Evolutionary conservation across 2,329 filamentous ascomycete genomes (phyloP).

Genomic region (Colletotrichum sp.): DNA sequence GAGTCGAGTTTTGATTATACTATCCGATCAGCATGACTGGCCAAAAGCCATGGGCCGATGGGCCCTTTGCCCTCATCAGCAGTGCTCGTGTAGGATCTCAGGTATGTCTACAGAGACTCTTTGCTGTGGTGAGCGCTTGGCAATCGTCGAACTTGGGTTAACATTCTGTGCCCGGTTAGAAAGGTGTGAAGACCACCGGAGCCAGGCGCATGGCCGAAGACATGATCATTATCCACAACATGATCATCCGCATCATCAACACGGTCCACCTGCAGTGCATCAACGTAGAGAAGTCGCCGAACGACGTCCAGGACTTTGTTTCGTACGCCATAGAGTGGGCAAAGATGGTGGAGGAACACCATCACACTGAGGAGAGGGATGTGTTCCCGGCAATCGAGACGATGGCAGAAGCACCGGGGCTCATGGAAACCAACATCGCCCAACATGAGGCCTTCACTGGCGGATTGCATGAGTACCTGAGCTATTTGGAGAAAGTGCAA

Average conservation of each 20-base stretch:
- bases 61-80: constrained; percentile 36
- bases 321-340: constrained; percentile 29
- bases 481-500: constrained; percentile 34
- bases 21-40: background rate
- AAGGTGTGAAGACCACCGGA: constrained; percentile 24
- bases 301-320: constrained; percentile 31
- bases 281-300: constrained; percentile 25
- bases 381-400: constrained; percentile 38
- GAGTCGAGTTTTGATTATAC: background rate
- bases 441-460: constrained; percentile 37
- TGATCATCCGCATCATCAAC: constrained; percentile 32
- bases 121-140: background rate
- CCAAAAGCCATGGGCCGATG: constrained; percentile 34
- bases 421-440: constrained; percentile 36
- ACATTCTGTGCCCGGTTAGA: background rate
- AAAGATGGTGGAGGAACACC: constrained; percentile 32
- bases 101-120: constrained; percentile 18
- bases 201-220: constrained; percentile 27
- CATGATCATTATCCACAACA: constrained; percentile 38
- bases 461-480: constrained; percentile 35
- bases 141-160: background rate
- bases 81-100: constrained; percentile 26
- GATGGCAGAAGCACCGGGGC: constrained; percentile 26
- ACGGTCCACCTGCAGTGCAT: constrained; percentile 28
- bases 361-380: constrained; percentile 34